Conservation (phyloP, 75 land plant genomes). For the Pinus taeda region DNA sequence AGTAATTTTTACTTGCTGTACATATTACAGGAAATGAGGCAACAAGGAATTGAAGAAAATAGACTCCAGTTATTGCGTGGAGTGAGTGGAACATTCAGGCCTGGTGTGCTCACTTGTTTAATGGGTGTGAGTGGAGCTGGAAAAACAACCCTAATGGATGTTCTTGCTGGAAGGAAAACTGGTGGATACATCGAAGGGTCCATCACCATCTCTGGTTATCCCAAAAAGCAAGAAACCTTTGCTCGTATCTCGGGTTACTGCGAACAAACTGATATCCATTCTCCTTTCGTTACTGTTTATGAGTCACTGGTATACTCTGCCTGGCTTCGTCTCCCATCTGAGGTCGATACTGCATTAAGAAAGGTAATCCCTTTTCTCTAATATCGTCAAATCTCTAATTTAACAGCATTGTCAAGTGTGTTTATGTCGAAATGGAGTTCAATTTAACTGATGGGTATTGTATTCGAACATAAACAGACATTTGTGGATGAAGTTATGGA, state of each 20-base stretch:
- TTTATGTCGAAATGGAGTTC: too few relatives aligned
- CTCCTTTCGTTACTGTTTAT: constrained; percentile 78
- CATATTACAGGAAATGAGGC: constrained; percentile 65
- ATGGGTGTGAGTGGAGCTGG: constrained; percentile 92
- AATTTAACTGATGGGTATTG: too few relatives aligned
- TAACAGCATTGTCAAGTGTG: too few relatives aligned
- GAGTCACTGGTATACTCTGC: constrained; percentile 74
- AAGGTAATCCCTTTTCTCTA: constrained; percentile 20
- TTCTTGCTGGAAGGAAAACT: constrained; percentile 80
- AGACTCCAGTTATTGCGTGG: constrained; percentile 51
- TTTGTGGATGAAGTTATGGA: constrained; percentile 74
- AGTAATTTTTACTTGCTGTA: too few relatives aligned
- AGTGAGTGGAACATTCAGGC: constrained; percentile 72
- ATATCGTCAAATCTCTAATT: too few relatives aligned
- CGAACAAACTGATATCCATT: constrained; percentile 82
- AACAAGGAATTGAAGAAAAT: constrained; percentile 51
- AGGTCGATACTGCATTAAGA: constrained; percentile 39
- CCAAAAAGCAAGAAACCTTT: constrained; percentile 81
- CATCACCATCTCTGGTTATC: constrained; percentile 64
- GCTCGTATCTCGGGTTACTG: constrained; percentile 80
- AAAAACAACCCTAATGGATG: constrained; percentile 85
- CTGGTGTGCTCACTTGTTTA: constrained; percentile 78
- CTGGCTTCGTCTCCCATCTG: constrained; percentile 63
- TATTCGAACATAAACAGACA: constrained; percentile 19
- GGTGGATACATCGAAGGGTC: constrained; percentile 76